These are phyloP conservation scores for Linum trigynum DNA, from an alignment of 345 rosid genomes.

Conservation along the genomic window DNA sequence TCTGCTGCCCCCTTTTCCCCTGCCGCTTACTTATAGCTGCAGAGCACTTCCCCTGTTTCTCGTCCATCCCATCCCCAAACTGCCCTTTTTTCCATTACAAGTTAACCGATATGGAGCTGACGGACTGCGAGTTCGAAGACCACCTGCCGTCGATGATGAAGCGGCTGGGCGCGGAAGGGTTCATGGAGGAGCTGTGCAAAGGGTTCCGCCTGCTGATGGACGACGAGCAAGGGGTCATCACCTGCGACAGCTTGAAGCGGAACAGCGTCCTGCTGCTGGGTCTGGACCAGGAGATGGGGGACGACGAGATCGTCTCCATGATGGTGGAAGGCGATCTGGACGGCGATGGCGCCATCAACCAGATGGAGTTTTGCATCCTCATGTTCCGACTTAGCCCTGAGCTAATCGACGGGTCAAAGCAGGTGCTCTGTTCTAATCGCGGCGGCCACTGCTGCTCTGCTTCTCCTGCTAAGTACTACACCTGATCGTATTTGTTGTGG, in stretches of 20 bases:
- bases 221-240: conserved; percentile 48
- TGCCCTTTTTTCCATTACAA: too few species aligned
- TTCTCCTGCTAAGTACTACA: too few species aligned
- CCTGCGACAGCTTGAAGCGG: conserved; percentile 62
- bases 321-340: conserved; percentile 55
- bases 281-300: conserved; percentile 35
- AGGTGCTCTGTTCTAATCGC: conserved; percentile 3
- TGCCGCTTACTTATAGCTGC: too few species aligned
- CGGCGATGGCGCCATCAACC: conserved; percentile 58
- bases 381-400: conserved; percentile 60
- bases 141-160: conserved; percentile 50
- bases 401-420: conserved; percentile 32
- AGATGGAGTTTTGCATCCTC: conserved; percentile 57
- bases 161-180: conserved; percentile 44
- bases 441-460: too few species aligned
- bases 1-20: too few species aligned
- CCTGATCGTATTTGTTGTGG: too few species aligned
- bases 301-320: conserved; percentile 55
- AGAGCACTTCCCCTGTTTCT: too few species aligned
- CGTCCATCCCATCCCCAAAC: too few species aligned
- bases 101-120: too few species aligned
- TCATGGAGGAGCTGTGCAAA: conserved; percentile 43
- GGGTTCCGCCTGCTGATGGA: conserved; percentile 58
- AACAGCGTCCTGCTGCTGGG: conserved; percentile 39
- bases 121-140: conserved; percentile 36